phyloP scores from a whole-genome alignment of 768 basidiomycete genomes.

The Suillus subluteus region DNA sequence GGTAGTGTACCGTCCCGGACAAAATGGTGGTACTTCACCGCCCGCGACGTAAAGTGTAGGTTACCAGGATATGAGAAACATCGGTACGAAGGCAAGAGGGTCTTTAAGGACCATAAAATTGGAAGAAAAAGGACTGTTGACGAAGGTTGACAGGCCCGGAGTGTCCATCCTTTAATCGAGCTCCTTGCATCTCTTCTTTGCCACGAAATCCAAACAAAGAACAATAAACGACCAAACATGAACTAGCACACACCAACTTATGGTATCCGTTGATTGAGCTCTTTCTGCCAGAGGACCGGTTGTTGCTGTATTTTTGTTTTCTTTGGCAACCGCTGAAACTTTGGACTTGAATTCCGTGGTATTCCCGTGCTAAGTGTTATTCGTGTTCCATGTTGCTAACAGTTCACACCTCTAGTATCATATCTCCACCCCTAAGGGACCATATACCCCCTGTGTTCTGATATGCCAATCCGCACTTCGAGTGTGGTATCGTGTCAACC shows the following conservation, averaged over 20 bases:
- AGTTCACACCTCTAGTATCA: neutral
- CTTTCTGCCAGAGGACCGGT: conserved; percentile 36
- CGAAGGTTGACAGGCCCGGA: conserved; percentile 49
- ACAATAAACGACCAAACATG: conserved; percentile 19
- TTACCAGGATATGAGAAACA: conserved; percentile 47
- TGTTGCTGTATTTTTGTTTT: conserved; percentile 4
- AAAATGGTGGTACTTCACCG: conserved; percentile 47
- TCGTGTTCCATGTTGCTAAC: neutral
- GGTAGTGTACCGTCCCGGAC: conserved; percentile 30
- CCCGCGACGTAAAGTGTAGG: conserved; percentile 61
- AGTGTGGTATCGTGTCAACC: too few relatives aligned
- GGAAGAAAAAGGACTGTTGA: conserved; percentile 47
- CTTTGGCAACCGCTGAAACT: conserved; percentile 5
- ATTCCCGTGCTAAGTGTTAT: neutral
- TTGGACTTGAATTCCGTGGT: conserved; percentile 1
- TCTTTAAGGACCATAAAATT: conserved; percentile 52
- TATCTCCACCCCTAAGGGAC: neutral
- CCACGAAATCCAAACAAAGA: conserved; percentile 29
- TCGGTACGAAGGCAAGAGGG: conserved; percentile 32
- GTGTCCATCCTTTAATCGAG: conserved; percentile 31
- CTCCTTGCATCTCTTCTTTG: conserved; percentile 19
- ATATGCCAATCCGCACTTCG: neutral
- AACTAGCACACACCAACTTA: conserved; percentile 3
- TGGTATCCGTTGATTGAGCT: conserved; percentile 21
- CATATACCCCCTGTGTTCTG: too few relatives aligned